These are phyloP conservation scores for Didymella keratinophila DNA, from an alignment of 2,329 filamentous ascomycete species.

Conservation along the genomic window DNA sequence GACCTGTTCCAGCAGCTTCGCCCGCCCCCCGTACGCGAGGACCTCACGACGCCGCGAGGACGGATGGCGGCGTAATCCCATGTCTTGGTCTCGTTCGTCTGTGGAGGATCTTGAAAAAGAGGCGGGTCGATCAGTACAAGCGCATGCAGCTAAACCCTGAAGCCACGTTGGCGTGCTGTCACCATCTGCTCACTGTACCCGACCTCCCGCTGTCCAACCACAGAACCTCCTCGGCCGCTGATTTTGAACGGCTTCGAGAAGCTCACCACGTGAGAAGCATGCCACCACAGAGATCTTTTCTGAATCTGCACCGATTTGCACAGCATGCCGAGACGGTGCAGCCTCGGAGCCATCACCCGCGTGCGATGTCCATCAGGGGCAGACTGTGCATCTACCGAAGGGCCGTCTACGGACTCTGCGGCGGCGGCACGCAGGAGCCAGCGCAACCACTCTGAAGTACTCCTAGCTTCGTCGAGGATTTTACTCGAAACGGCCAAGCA, in stretches of 20 bases:
- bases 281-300: constrained; percentile 21
- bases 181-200: constrained; percentile 35
- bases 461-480: constrained; percentile 11
- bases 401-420: constrained; percentile 27
- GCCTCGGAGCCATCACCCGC: constrained; percentile 17
- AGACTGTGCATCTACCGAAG: constrained; percentile 28
- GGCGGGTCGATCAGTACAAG: constrained; percentile 53
- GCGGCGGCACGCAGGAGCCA: constrained; percentile 17
- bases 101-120: constrained; percentile 49
- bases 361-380: constrained; percentile 28
- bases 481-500: constrained; percentile 11
- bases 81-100: constrained; percentile 46
- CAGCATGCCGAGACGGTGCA: constrained; percentile 12
- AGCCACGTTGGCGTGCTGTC: constrained; percentile 49
- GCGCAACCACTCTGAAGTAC: constrained; percentile 5
- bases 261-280: constrained; percentile 31
- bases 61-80: constrained; percentile 42
- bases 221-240: constrained; percentile 4
- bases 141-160: constrained; percentile 51
- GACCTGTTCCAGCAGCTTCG: constrained; percentile 41
- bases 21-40: constrained; percentile 42
- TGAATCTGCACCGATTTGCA: constrained; percentile 18
- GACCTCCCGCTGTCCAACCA: constrained; percentile 33
- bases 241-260: constrained; percentile 33
- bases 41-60: constrained; percentile 42